These are phyloP conservation scores for Colletotrichum tofieldiae DNA, from an alignment of 2,329 filamentous ascomycete genomes.

Conservation along the genomic window DNA sequence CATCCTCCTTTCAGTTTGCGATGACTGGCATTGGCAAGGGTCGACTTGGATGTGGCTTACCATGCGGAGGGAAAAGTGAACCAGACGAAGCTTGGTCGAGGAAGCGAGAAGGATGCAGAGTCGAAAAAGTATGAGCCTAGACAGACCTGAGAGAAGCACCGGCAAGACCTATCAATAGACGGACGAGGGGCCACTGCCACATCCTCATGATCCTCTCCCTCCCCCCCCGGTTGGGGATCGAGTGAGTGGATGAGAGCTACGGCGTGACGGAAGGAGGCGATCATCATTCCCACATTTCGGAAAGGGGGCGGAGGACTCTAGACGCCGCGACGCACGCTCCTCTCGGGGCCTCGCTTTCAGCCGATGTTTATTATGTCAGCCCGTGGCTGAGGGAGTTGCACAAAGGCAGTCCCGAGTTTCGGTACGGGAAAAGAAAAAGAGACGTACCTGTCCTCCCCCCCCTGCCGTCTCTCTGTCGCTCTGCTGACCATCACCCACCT, in stretches of 20 bases:
- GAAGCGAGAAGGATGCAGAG: neutral
- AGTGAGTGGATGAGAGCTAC: slow-evolving; percentile 8
- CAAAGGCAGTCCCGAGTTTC: neutral
- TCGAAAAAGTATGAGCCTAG: neutral
- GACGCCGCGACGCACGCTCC: neutral
- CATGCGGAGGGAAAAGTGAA: slow-evolving; percentile 3
- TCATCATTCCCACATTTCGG: slow-evolving; percentile 9
- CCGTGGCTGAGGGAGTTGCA: slow-evolving; percentile 16
- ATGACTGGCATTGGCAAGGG: neutral
- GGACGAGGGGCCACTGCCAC: neutral
- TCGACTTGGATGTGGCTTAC: neutral
- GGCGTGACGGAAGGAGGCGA: neutral
- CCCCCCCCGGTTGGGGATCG: neutral
- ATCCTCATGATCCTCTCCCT: neutral
- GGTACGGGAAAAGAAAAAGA: neutral
- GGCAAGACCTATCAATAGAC: neutral
- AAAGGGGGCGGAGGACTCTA: neutral
- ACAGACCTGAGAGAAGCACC: neutral
- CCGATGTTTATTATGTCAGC: slow-evolving; percentile 27
- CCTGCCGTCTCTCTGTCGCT: neutral
- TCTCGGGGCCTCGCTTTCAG: neutral
- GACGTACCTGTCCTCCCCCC: neutral
- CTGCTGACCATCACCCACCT: neutral
- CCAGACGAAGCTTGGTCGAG: neutral
- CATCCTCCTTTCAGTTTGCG: slow-evolving; percentile 11